Evolutionary conservation across 768 basidiomycete genomes (phyloP).

Genomic region (Austroboletus eburneus): DNA sequence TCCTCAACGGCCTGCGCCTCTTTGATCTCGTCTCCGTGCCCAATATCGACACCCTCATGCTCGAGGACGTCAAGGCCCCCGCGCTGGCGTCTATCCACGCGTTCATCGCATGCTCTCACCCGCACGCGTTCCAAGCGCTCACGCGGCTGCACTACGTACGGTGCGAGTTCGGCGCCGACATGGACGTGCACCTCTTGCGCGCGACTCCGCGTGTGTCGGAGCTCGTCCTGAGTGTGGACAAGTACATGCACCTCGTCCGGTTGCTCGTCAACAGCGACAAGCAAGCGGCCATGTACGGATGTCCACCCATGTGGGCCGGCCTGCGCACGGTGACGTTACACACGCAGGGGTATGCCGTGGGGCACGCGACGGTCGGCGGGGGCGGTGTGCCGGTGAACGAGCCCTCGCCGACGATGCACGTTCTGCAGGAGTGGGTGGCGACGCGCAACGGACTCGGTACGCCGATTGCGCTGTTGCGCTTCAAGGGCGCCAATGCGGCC

Average conservation of each 20-base stretch:
- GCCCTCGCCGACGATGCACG: slow-evolving; percentile 27
- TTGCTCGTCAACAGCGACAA: slow-evolving; percentile 34
- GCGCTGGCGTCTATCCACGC: slow-evolving; percentile 27
- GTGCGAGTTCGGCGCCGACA: slow-evolving; percentile 30
- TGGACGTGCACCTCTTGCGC: slow-evolving; percentile 30
- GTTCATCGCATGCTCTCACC: slow-evolving; percentile 24
- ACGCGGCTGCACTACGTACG: slow-evolving; percentile 24
- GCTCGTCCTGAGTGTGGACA: slow-evolving; percentile 30
- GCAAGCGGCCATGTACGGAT: slow-evolving; percentile 26
- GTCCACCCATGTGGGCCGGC: slow-evolving; percentile 28
- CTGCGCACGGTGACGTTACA: slow-evolving; percentile 26
- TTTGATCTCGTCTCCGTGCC: slow-evolving; percentile 31
- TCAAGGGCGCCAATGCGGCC: slow-evolving; percentile 30
- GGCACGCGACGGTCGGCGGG: slow-evolving; percentile 11
- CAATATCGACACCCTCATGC: slow-evolving; percentile 29
- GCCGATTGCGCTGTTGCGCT: slow-evolving; percentile 21
- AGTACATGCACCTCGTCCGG: slow-evolving; percentile 27
- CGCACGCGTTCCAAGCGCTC: slow-evolving; percentile 28
- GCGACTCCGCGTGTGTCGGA: slow-evolving; percentile 31
- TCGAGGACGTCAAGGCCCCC: slow-evolving; percentile 28
- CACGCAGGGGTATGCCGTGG: slow-evolving; percentile 25
- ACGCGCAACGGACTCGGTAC: slow-evolving; percentile 18
- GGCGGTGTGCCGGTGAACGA: slow-evolving; percentile 26
- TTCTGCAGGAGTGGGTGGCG: slow-evolving; percentile 26
- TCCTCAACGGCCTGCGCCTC: slow-evolving; percentile 27